Base-by-base conservation (phyloP, 2,329 filamentous ascomycete species). In the Achaetomium macrosporum region DNA sequence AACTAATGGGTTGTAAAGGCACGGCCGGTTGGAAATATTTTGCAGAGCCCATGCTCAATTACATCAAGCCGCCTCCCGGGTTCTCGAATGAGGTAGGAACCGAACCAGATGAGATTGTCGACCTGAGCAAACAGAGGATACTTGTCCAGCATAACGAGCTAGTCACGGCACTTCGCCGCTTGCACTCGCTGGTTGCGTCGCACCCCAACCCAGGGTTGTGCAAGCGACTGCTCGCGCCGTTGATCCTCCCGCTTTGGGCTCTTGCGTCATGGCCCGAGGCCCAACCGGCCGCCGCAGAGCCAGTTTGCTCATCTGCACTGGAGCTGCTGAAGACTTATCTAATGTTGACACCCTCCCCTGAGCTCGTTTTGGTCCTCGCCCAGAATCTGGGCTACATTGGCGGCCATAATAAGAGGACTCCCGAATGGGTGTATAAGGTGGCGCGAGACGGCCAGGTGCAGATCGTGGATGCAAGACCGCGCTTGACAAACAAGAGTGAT, bases 171-270 rank as follows among this genome's bases (percentile, higher is more conserved):
- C 63, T 89, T 2, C 72, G 69, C 31, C 75, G 84, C 15, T 65
- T 89, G 1, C 73, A 72, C 35, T 71, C 75, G 0, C 67, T 89
- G 1, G 64, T 83, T 1, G 71, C 78, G 17, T 84, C 83, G 0
- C 85, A 85, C 61, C 83, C 84, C 0, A 84, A 87, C 51, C 81
- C 84, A 0, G 83, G 83, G 0, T 68, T 88, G 10, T 78, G 82
- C 42, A 82, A 76, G 57, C 73, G 85, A 47, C 69, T 89, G 0
- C 66, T 88, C 2, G 70, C 72, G 2, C 80, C 80, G 0, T 63
- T 87, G 2, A 60, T 86, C 2, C 66, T 82, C 5, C 77, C 84
- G 1, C 68, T 89, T 0, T 89, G 85, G 85, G 72, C 76, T 1
- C 63, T 88, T 15, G 71, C 78, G 1, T 78, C 77, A 5, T 82